A percentile compares a stretch with the other conserved stretches of the same genome.
Evolutionary conservation across 345 rosid genomes (phyloP).

Genomic region (rapeseed (Brassica napus)): DNA sequence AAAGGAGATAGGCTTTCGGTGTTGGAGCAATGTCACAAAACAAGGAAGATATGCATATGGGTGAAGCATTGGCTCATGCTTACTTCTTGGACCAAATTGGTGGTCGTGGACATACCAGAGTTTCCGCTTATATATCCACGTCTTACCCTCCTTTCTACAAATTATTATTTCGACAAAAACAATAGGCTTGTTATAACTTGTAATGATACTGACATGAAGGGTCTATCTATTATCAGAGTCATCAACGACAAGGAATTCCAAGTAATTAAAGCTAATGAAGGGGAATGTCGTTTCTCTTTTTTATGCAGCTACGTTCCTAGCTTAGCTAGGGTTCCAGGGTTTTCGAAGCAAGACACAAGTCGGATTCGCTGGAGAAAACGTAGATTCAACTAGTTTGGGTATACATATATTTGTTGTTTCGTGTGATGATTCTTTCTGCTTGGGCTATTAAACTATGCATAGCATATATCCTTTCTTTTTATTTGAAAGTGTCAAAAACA

Average conservation of each 20-base stretch:
- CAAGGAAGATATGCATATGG: conserved; percentile 13
- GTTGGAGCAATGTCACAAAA: neutral
- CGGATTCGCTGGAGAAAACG: neutral
- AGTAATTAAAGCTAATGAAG: neutral
- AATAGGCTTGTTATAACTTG: too few relatives aligned
- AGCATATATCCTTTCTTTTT: too few relatives aligned
- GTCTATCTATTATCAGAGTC: neutral
- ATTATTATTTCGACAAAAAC: too few relatives aligned
- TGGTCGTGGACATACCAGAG: neutral
- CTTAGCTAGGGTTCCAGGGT: neutral
- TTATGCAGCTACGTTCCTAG: conserved; percentile 2
- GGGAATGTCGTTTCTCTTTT: neutral
- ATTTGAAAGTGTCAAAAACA: too few relatives aligned
- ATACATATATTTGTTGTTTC: too few relatives aligned
- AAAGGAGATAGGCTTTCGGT: conserved; percentile 7
- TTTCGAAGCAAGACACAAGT: neutral
- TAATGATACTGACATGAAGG: neutral
- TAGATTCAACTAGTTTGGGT: neutral
- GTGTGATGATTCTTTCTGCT: too few relatives aligned
- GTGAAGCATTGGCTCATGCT: neutral
- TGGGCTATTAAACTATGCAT: too few relatives aligned
- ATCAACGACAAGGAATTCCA: neutral
- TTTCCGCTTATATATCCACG: neutral
- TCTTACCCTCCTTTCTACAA: too few relatives aligned
- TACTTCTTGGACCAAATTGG: neutral